phyloP scores from a whole-genome alignment of 306 rosid genomes.

The Citrullus mucosospermus region DNA sequence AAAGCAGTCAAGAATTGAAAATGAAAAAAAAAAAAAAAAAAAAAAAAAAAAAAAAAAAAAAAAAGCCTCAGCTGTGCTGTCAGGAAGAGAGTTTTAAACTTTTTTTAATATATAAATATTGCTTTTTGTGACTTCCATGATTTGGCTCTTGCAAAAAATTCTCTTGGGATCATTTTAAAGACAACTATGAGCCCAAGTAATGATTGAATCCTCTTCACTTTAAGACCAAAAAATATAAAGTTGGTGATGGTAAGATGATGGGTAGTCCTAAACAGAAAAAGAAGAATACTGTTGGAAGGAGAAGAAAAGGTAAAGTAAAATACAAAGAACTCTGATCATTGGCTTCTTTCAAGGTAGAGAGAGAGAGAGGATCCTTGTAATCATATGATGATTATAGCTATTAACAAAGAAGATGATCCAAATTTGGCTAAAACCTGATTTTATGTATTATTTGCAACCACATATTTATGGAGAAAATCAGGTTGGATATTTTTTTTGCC shows the following conservation, averaged over 20 bases:
- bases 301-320: slow-evolving; percentile 15
- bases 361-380: slow-evolving; percentile 2
- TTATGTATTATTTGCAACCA: neutral
- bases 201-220: slow-evolving; percentile 65
- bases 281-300: slow-evolving; percentile 11
- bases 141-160: slow-evolving; percentile 27
- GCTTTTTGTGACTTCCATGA: slow-evolving; percentile 89
- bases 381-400: slow-evolving; percentile 7
- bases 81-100: slow-evolving; percentile 35
- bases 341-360: neutral
- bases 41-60: neutral
- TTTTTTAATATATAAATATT: slow-evolving; percentile 6
- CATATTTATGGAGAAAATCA: neutral
- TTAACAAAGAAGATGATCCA: neutral
- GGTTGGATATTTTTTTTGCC: neutral
- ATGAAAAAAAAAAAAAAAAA: neutral
- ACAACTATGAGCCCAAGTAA: slow-evolving; percentile 54
- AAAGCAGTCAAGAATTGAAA: slow-evolving; percentile 69
- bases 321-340: slow-evolving; percentile 11
- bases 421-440: neutral
- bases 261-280: slow-evolving; percentile 2
- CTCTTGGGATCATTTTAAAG: slow-evolving; percentile 70
- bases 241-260: slow-evolving; percentile 17
- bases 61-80: slow-evolving; percentile 29
- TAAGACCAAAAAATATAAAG: slow-evolving; percentile 37